Base-by-base conservation (phyloP, 1,284 basidiomycete genomes). In the Salmacisia buchloeana region DNA sequence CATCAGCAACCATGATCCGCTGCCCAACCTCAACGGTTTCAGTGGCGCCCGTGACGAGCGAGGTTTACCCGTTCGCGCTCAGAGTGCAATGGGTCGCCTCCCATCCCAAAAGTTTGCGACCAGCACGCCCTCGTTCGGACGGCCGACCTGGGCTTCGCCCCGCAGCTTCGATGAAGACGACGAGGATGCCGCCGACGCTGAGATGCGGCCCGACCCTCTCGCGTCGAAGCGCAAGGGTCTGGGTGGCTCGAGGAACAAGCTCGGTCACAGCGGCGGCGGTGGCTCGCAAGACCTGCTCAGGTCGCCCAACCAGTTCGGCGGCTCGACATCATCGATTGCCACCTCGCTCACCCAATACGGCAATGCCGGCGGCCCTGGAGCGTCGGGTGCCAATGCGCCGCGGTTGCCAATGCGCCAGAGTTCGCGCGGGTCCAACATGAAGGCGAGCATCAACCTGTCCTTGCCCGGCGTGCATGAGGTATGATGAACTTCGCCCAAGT, bases 81-180 rank as follows among this genome's bases (percentile, higher is more conserved):
- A 54, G 49, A 54, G 49, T 33, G 49, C 49, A 3, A 54, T 54
- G 49, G 49, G 49, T 7, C 49, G 49, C 12, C 13, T 54, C 1
- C 27, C 49, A 5, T 54, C 49, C 9, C 49, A 54, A 29, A 54
- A 54, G 49, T 54, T 54, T 33, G 27, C 29, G 27, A 31, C 27
- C 27, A 54, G 27, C 27, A 18, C 25, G 5, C 49, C 27, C 0
- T 12, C 49, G 29, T 54, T 54, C 6, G 27, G 49, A 3, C 49
- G 49, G 15, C 49, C 49, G 4, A 54, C 49, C 27, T 54, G 49
- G 49, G 49, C 49, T 15, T 33, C 49, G 5, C 49, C 49, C 13
- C 49, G 49, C 49, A 54, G 49, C 49, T 54, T 54, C 21, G 49
- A 54, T n/a, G 49, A 54, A 31, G 49, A 54, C 49, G 49, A 31